Evolutionary conservation across 139 green algal genomes (phyloP).

Genomic region (Tetradesmus obliquus): DNA sequence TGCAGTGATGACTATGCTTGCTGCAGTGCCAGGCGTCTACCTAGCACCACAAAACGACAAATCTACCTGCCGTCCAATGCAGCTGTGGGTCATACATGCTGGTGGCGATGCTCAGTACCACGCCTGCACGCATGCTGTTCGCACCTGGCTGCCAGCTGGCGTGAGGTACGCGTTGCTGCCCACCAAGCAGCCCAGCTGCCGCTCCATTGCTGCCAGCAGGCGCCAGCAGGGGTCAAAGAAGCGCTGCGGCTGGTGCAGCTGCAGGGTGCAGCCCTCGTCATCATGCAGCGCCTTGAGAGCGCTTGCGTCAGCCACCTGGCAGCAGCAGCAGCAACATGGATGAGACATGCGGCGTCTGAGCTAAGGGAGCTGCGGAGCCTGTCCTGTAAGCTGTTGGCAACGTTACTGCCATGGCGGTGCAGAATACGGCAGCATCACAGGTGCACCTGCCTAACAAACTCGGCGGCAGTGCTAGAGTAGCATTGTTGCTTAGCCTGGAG

Average conservation of each 20-base stretch:
- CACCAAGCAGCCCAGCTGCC: slow-evolving; percentile 78
- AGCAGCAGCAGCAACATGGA: not conserved
- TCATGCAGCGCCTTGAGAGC: slow-evolving; percentile 47
- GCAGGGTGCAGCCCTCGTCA: slow-evolving; percentile 52
- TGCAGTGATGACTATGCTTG: too few species aligned
- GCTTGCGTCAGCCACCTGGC: slow-evolving; percentile 52
- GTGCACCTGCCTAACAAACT: not conserved
- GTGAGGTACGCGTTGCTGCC: slow-evolving; percentile 76
- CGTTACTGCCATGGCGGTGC: not conserved
- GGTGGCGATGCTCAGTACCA: not conserved
- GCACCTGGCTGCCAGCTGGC: slow-evolving; percentile 15
- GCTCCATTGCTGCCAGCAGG: slow-evolving; percentile 67
- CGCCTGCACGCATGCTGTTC: not conserved
- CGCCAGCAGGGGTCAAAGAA: slow-evolving; percentile 55
- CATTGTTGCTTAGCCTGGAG: not conserved
- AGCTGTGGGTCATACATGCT: not conserved
- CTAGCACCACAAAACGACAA: too few species aligned
- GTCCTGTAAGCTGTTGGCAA: not conserved
- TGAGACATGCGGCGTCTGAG: not conserved
- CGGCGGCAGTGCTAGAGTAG: not conserved
- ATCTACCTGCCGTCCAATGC: not conserved
- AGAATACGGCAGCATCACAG: not conserved
- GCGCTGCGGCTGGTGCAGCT: slow-evolving; percentile 84
- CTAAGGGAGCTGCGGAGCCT: not conserved
- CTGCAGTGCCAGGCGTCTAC: too few species aligned